phyloP scores from a whole-genome alignment of 768 basidiomycete species.

The Mycena haematopus region DNA sequence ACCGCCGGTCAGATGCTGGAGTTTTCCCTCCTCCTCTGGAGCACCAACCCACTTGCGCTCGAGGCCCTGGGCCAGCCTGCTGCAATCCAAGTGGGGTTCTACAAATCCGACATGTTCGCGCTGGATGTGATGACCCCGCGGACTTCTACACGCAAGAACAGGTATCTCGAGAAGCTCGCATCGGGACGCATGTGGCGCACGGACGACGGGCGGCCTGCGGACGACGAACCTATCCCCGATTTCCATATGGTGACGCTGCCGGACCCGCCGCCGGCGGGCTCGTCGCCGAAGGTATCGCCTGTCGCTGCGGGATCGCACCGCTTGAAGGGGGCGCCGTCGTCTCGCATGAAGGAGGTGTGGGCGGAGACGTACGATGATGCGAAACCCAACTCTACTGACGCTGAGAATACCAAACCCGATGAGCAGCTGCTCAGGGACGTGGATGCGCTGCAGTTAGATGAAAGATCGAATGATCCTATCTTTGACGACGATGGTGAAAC shows the following conservation, averaged over 20 bases:
- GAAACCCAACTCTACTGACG: background rate
- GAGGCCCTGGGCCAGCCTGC: conserved; percentile 11
- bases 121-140: conserved; percentile 15
- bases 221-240: conserved; percentile 2
- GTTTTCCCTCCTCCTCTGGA: conserved; percentile 18
- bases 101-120: conserved; percentile 20
- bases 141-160: conserved; percentile 14
- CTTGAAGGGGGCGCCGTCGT: conserved; percentile 11
- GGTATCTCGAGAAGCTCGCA: conserved; percentile 10
- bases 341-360: conserved; percentile 13
- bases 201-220: conserved; percentile 18
- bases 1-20: conserved; percentile 13
- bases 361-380: background rate
- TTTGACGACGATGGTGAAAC: background rate
- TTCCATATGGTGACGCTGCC: conserved; percentile 10
- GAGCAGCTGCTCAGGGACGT: background rate
- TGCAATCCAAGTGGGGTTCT: conserved; percentile 22
- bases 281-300: background rate
- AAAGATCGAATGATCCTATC: background rate
- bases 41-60: conserved; percentile 8
- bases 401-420: background rate
- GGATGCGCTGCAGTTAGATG: background rate
- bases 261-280: background rate
- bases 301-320: conserved; percentile 1
- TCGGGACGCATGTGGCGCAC: conserved; percentile 18